phyloP scores from a whole-genome alignment of 768 basidiomycete species.

The Pulveroboletus sp. region DNA sequence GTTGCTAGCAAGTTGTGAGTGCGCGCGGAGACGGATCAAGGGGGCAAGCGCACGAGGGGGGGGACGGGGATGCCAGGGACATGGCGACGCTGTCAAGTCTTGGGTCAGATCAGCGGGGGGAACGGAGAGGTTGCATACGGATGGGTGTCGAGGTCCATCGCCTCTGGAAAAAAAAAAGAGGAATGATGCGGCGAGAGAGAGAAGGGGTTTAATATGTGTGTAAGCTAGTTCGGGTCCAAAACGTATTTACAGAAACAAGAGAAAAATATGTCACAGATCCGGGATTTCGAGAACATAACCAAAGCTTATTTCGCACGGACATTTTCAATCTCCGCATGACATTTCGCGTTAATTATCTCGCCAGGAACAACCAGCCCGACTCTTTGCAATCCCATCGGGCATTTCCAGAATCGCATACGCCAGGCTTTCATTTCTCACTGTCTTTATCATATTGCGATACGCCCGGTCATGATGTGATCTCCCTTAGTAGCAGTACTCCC shows the following conservation, averaged over 20 bases:
- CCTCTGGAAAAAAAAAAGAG: constrained; percentile 11
- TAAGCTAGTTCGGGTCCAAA: constrained; percentile 36
- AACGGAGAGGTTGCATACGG: constrained; percentile 15
- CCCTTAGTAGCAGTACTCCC: constrained; percentile 26
- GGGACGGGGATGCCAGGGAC: constrained; percentile 13
- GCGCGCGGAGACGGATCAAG: constrained; percentile 17
- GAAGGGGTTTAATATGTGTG: constrained; percentile 34
- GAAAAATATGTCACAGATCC: constrained; percentile 41
- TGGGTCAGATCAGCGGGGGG: constrained; percentile 15
- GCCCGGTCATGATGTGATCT: constrained; percentile 29
- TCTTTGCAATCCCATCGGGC: constrained; percentile 15
- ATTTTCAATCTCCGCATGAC: constrained; percentile 33
- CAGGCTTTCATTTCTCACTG: constrained; percentile 25
- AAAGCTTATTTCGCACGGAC: constrained; percentile 34
- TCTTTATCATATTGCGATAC: constrained; percentile 30
- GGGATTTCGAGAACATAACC: constrained; percentile 40
- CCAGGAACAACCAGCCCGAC: constrained; percentile 32
- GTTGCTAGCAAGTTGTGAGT: constrained; percentile 23
- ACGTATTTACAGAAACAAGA: constrained; percentile 39
- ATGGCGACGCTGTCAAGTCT: constrained; percentile 11
- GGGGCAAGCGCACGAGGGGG: constrained; percentile 20
- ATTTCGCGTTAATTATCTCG: constrained; percentile 26
- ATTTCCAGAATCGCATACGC: constrained; percentile 33
- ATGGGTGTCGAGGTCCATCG: constrained; percentile 19
- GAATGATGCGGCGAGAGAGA: constrained; percentile 14